Evolutionary conservation across 1,284 basidiomycete species (phyloP), one percentile per base, ranked within the genome.

Genomic region (Naganishia sp.): DNA sequence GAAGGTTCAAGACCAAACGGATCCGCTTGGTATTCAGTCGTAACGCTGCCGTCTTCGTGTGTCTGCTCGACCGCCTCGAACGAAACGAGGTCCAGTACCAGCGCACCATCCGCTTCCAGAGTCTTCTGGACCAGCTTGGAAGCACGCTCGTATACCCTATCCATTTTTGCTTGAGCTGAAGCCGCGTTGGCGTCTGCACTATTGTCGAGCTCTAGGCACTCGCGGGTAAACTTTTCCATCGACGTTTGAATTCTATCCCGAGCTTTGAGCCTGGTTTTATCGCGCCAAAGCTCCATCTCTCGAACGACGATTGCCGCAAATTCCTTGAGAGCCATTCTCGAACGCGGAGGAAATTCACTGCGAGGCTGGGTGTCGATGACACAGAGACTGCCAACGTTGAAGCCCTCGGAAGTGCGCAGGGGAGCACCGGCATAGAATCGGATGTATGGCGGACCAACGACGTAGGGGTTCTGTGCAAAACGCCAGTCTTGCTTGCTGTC

Each of bases 191-290:
- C 48, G 15, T 63, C 50, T 33, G 75, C 74, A 28, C 71, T 69
- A 44, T 74, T 73, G 75, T 96, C 92, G 72, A 94, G 90, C 77
- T 96, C 94, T 48, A 97, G 84, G 73, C 93, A 95, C 78, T 97
- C 92, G 55, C 94, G 87, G 57, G 91, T 94, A 75, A 97, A 97
- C 71, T 90, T 86, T 77, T 96, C 94, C 90, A 96, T 96, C 84
- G 93, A 94, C 59, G 82, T 90, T 75, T 97, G 93, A 64, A 97
- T 96, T 55, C 89, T 86, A 74, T 95, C 93, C 45, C 94, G 86
- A 70, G 94, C 90, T 36, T 91, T 86, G 45, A 97, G 82, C 80
- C 95, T 93, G 66, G 94, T 93, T 88, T 94, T 94, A 77, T 97
- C 94, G 68, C 89, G 83, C 90, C 92, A 94, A 2, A 97, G 81